Evolutionary conservation across 108 stramenopile genomes (phyloP), one percentile per base, ranked within the genome.

Genomic region (Nannochloropsis gaditana): DNA sequence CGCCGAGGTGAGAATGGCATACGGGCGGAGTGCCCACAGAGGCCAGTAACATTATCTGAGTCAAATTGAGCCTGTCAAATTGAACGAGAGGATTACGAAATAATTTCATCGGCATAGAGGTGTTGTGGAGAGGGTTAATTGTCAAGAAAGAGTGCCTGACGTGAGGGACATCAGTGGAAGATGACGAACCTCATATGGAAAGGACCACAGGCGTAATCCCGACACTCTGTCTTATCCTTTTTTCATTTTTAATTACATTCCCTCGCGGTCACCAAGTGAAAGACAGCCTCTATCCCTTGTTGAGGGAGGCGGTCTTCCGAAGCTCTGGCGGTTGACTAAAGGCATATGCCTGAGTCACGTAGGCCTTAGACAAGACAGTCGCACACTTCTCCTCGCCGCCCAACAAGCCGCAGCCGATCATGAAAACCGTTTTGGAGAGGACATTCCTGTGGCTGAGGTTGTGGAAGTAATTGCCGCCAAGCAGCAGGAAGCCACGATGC

Each of bases 281-380:
- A 15, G 59, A 15, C 59, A n/a, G 5, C 59, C 59, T n/a, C 59
- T 15, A 15, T 73, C 59, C 59, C 59, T 73, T n/a, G n/a, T 73
- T n/a, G 59, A 73, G n/a, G 2, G n/a, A 15, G 19, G 59, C 19
- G 59, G 59, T n/a, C 59, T 73, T n/a, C 59, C 59, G 19, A 73
- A 73, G n/a, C 15, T 73, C 19, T 73, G 59, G 59, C 59, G 59
- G 15, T n/a, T 73, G 19, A 73, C 59, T 3, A n/a, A 73, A 15
- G 59, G 59, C 59, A 73, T 73, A 15, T 73, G 59, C 2, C 59
- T 73, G n/a, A 73, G 59, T n/a, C 59, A 73, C 59, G 59, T 73
- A 15, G 59, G 59, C 59, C 59, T 73, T 3, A 73, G 15, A 15
- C 59, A 73, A 73, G 59, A 73, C 59, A 73, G 59, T n/a, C 59